Evolutionary conservation across 164 flowering plant genomes (phyloP), one percentile per base, ranked within the genome.

Genomic region (Liquidambar formosana): DNA sequence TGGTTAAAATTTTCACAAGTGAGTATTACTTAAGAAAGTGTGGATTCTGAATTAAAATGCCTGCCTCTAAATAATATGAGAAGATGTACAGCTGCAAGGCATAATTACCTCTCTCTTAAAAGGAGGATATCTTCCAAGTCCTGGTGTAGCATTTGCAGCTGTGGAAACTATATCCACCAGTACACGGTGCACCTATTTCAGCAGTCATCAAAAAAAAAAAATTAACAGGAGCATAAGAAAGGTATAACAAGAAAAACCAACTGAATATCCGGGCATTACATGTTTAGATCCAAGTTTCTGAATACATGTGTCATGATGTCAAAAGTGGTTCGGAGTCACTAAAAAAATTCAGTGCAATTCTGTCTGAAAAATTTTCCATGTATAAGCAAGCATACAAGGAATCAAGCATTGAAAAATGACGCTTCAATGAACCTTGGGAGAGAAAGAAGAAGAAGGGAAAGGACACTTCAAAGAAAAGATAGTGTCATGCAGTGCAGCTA

Each of bases 111-210:
- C 98, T 83, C 97, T 80, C 82, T 93, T 93, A 62, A 92, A 96
- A 70, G 96, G 94, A 71, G 99, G 97, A 70, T 96, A 96, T 83
- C 97, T 92, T 70, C 97, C 99, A 68, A 96, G 93, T 67, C 99
- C 98, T 47, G 98, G 96, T 15, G 99, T 96, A 44, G 92, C 90
- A 88, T 86, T 89, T 71, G 98, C 99, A 71, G 98, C 73, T 58
- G 96, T 78, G 75, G 98, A 89, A 67, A 96, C 97, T 49, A 96
- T 90, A 75, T 90, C 99, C 41, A 90, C 83, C 63, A 96, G 76
- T 18, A 96, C 98, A 48, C 88, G 89, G 73, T 96, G 98, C 54
- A 96, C 99, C 99, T 93, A 74, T 49, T 11, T 45, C 28, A 12
- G 22, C 2, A 60, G 45, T 60, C 28, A 60, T 28, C 45, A 45